Evolutionary conservation across 2,329 filamentous ascomycete species (phyloP), one percentile per base, ranked within the genome.

Genomic region (Hyphodiscus sp.): DNA sequence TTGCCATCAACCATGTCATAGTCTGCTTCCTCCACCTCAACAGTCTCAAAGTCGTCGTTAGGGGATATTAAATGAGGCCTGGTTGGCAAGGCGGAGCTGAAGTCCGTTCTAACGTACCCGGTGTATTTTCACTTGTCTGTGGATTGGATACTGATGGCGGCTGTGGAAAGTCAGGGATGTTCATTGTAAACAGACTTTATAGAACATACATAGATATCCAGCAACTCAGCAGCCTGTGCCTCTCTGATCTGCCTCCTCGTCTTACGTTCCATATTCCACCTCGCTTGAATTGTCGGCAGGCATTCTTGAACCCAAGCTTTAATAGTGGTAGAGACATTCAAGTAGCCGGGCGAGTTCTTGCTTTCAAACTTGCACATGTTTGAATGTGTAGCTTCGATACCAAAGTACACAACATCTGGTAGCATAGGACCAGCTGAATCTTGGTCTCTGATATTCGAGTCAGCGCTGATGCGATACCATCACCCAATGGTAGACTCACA

Each of bases 331-430:
- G 65, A 63, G 33, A 69, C 59, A 50, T 66, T 68, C 23, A 63
- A 54, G 50, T 65, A 91, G 0, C 87, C 87, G 0, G 86, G 83
- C 0, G 86, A 78, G 56, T 75, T 79, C 47, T 76, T 74, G 57
- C 77, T 78, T 20, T 81, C 76, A 55, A 88, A 89, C 64, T 88
- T 89, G 73, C 83, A 87, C 82, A 89, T 88, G 44, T 76, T 74
- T 1, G 80, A 82, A 64, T 89, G 85, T n/a, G 80, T 81, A 8
- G 83, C 83, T 60, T 89, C 85, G 54, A 89, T 87, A n/a, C 85
- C 85, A 68, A 85, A 87, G 59, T 86, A 85, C 43, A 80, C 83
- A 0, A 87, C 85, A 30, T 85, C 85, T 6, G 84, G 82, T 15
- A 88, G 72, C 51, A 81, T 79, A 0, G 87, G 87, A 18, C 83